Evolutionary conservation across 441 rosid genomes (phyloP).

Genomic region (Gossypium gossypioides): DNA sequence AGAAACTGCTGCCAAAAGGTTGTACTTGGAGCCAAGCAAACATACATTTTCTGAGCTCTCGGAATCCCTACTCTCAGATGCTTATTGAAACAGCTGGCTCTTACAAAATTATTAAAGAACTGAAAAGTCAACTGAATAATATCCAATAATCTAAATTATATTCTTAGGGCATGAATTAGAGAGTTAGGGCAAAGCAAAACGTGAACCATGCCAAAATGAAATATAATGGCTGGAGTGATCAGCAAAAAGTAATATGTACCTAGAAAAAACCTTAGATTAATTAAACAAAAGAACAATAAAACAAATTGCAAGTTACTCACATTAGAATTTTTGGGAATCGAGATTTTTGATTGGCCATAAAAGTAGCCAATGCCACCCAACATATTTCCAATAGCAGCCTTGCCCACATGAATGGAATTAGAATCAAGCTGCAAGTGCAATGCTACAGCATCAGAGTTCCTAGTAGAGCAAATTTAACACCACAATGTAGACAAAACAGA

Average conservation of each 20-base stretch:
- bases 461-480: not conserved
- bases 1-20: not conserved
- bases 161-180: not conserved
- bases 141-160: not conserved
- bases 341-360: constrained; percentile 80
- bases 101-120: not conserved
- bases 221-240: not conserved
- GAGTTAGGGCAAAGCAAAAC: not conserved
- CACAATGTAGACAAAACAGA: constrained; percentile 1
- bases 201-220: not conserved
- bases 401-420: constrained; percentile 59
- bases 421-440: constrained; percentile 54
- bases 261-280: constrained; percentile 3
- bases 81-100: not conserved
- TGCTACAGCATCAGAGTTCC: constrained; percentile 11
- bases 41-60: not conserved
- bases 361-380: constrained; percentile 95
- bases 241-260: not conserved
- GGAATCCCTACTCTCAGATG: not conserved
- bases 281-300: not conserved
- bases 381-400: constrained; percentile 83
- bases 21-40: not conserved
- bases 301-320: constrained; percentile 40
- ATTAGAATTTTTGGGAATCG: constrained; percentile 42
- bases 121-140: not conserved